Conservation (phyloP, 31 red algal species). For the Bonnemaisonia californica region DNA sequence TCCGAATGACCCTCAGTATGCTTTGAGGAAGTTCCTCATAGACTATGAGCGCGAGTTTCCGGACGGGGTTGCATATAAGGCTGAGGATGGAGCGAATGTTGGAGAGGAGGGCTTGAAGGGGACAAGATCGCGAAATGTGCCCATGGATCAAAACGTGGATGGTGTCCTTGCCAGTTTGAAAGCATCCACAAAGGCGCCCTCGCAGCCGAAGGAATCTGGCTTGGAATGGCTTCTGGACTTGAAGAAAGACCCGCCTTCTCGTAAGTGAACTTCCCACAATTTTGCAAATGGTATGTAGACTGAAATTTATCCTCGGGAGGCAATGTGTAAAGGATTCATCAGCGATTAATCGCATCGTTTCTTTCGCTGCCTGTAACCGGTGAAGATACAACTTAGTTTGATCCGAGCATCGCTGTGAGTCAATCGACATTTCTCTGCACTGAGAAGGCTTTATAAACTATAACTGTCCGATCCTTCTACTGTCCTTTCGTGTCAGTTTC, state of each 20-base stretch:
- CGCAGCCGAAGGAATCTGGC: conserved; percentile 15
- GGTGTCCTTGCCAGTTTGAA: conserved; percentile 48
- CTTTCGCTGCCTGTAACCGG: no score
- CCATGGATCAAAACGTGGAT: conserved; percentile 6
- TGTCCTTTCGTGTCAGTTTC: no score
- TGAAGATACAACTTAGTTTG: no score
- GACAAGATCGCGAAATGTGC: not conserved
- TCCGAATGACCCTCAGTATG: conserved; percentile 48
- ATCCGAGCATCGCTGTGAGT: no score
- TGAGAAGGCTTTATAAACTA: no score
- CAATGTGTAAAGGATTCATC: no score
- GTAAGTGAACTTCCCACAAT: not conserved
- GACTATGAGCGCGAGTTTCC: conserved; percentile 69
- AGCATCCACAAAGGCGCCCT: conserved; percentile 33
- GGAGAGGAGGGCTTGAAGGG: not conserved
- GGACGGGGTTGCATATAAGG: not conserved
- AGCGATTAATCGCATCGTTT: no score
- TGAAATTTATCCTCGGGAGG: no score
- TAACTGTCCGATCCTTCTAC: no score
- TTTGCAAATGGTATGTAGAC: no score
- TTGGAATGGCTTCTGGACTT: conserved; percentile 50
- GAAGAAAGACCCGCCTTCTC: conserved; percentile 17
- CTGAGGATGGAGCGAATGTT: not conserved
- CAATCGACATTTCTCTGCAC: no score
- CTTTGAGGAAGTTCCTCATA: conserved; percentile 45